Conservation (phyloP, 371 early-diverging fungal species). For the Mortierella sp. region DNA sequence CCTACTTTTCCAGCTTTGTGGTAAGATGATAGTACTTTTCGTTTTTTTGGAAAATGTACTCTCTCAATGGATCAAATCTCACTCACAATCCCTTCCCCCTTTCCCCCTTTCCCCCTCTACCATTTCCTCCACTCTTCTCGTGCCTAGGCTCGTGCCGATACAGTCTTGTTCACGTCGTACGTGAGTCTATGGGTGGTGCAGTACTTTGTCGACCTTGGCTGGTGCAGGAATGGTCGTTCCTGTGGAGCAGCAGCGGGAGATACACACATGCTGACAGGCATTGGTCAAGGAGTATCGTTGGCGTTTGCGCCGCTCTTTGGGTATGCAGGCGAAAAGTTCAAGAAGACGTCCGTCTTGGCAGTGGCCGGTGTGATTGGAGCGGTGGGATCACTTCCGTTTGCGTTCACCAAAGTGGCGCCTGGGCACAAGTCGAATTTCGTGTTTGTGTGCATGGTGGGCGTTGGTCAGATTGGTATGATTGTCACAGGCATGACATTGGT, state of each 20-base stretch:
- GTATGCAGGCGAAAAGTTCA: constrained; percentile 56
- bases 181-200: constrained; percentile 80
- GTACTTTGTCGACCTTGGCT: constrained; percentile 66
- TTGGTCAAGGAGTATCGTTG: constrained; percentile 77
- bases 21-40: constrained; percentile 42
- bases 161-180: constrained; percentile 77
- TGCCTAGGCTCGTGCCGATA: constrained; percentile 75
- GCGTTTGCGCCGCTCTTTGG: constrained; percentile 76
- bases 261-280: constrained; percentile 72
- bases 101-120: neutral
- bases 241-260: constrained; percentile 61
- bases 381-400: constrained; percentile 68
- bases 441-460: constrained; percentile 69
- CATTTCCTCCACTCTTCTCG: neutral
- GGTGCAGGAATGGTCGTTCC: constrained; percentile 48
- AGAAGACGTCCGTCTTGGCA: constrained; percentile 60
- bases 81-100: neutral
- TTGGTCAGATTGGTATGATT: constrained; percentile 84
- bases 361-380: constrained; percentile 70
- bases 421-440: constrained; percentile 59
- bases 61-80: neutral
- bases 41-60: neutral
- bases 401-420: constrained; percentile 64
- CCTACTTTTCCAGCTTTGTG: constrained; percentile 69
- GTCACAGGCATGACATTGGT: constrained; percentile 76